A percentile compares a stretch with the other conserved stretches of the same genome.
phyloP scores from a whole-genome alignment of 495 filamentous ascomycete genomes.

The Penicillium cinerascens region DNA sequence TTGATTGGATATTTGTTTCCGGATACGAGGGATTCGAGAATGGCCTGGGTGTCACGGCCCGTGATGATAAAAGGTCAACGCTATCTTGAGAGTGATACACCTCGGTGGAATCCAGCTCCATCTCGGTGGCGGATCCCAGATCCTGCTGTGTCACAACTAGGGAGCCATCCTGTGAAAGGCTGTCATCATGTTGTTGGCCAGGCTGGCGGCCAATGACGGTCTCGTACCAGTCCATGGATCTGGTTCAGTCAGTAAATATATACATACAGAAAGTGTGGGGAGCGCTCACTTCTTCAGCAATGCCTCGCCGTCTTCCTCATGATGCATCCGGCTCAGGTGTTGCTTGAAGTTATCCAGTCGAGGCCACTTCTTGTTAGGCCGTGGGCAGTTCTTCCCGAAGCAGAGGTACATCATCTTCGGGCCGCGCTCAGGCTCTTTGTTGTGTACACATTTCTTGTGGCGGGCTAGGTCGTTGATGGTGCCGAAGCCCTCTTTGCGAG shows the following conservation, averaged over 20 bases:
- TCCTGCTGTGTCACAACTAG: slow-evolving; percentile 7
- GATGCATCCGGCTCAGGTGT: slow-evolving; percentile 79
- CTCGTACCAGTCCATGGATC: slow-evolving; percentile 44
- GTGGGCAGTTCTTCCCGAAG: slow-evolving; percentile 57
- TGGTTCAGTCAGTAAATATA: slow-evolving; percentile 14
- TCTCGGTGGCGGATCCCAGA: slow-evolving; percentile 11
- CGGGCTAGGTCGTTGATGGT: slow-evolving; percentile 77
- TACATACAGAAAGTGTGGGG: neutral
- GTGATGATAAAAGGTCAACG: slow-evolving; percentile 6
- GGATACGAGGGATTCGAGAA: neutral
- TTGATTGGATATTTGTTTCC: neutral
- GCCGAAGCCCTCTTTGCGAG: slow-evolving; percentile 66
- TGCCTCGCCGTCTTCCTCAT: slow-evolving; percentile 47
- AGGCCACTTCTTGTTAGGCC: slow-evolving; percentile 76
- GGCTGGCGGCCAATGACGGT: slow-evolving; percentile 8
- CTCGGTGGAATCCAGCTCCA: slow-evolving; percentile 7
- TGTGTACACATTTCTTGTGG: slow-evolving; percentile 69
- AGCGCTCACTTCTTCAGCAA: slow-evolving; percentile 52
- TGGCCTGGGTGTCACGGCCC: slow-evolving; percentile 1
- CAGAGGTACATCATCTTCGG: slow-evolving; percentile 65
- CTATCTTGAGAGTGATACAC: neutral
- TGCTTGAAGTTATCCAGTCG: slow-evolving; percentile 88
- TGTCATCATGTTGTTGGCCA: slow-evolving; percentile 3
- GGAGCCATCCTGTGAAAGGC: slow-evolving; percentile 10
- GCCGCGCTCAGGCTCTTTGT: slow-evolving; percentile 48